Conservation (phyloP, 768 basidiomycete species). For the Scleroderma bovista region DNA sequence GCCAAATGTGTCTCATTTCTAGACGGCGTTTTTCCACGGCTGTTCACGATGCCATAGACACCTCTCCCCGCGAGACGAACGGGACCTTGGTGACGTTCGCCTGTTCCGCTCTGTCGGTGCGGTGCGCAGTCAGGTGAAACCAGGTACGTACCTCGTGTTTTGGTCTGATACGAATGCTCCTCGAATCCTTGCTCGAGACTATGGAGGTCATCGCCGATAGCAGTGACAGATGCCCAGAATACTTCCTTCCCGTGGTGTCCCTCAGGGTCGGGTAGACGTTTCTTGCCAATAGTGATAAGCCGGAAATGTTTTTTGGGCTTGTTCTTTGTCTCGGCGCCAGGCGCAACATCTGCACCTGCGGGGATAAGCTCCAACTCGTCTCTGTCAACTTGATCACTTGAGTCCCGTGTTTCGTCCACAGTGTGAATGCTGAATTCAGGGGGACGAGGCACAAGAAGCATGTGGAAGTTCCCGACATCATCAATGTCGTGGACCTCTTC, state of each 20-base stretch:
- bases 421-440: conserved; percentile 34
- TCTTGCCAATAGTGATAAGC: conserved; percentile 52
- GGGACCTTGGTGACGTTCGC: conserved; percentile 46
- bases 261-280: conserved; percentile 48
- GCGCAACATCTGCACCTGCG: conserved; percentile 46
- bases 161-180: conserved; percentile 52
- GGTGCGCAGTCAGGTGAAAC: not conserved
- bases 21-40: conserved; percentile 39
- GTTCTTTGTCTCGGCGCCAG: conserved; percentile 31
- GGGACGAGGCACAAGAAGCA: conserved; percentile 53
- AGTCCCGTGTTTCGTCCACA: conserved; percentile 5
- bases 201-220: conserved; percentile 47
- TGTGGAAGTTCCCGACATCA: conserved; percentile 53
- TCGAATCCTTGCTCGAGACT: conserved; percentile 44
- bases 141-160: conserved; percentile 42
- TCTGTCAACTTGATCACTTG: conserved; percentile 8
- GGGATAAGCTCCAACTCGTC: conserved; percentile 39
- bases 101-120: conserved; percentile 19
- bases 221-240: conserved; percentile 49
- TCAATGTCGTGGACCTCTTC: conserved; percentile 51
- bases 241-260: conserved; percentile 32
- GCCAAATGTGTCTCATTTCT: conserved; percentile 49
- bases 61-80: conserved; percentile 53
- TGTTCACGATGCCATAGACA: conserved; percentile 55
- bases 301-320: conserved; percentile 43